phyloP scores from a whole-genome alignment of 352 stramenopile species.

The Phytophthora lateralis region DNA sequence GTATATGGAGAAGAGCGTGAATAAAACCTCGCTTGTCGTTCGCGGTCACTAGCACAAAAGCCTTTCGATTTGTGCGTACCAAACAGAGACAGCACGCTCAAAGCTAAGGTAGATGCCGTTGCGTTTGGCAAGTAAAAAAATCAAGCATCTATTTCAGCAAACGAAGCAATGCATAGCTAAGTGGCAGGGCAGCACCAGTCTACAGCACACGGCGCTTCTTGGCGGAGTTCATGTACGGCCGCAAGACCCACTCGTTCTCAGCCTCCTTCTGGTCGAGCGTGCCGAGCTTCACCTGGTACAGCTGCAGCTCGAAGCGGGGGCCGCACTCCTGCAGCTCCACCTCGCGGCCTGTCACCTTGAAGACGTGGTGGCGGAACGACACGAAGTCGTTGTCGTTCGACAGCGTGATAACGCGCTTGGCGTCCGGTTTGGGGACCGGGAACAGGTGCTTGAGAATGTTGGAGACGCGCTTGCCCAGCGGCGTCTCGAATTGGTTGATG shows the following conservation, averaged over 20 bases:
- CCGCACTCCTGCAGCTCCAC: constrained; percentile 96
- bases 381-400: constrained; percentile 99
- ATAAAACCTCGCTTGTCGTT: not conserved
- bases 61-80: constrained; percentile 8
- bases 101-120: not conserved
- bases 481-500: constrained; percentile 96
- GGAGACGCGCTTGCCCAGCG: constrained; percentile 94
- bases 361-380: constrained; percentile 99
- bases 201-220: constrained; percentile 95
- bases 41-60: constrained; percentile 1
- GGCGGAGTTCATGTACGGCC: constrained; percentile 99
- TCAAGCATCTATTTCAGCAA: constrained; percentile 47
- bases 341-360: constrained; percentile 92
- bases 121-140: constrained; percentile 29
- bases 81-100: not conserved
- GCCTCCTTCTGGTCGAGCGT: constrained; percentile 99
- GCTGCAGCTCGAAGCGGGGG: constrained; percentile 98
- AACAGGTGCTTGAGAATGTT: constrained; percentile 99
- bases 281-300: constrained; percentile 98
- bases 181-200: constrained; percentile 18
- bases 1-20: constrained; percentile 1
- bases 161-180: constrained; percentile 8
- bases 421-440: constrained; percentile 96
- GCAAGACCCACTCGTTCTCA: constrained; percentile 99
- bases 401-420: constrained; percentile 97